Percentiles rank a stretch among this genome's conserved stretches.
Evolutionary conservation across 352 stramenopile genomes (phyloP).

Genomic region (Globisporangium megalacanthum): DNA sequence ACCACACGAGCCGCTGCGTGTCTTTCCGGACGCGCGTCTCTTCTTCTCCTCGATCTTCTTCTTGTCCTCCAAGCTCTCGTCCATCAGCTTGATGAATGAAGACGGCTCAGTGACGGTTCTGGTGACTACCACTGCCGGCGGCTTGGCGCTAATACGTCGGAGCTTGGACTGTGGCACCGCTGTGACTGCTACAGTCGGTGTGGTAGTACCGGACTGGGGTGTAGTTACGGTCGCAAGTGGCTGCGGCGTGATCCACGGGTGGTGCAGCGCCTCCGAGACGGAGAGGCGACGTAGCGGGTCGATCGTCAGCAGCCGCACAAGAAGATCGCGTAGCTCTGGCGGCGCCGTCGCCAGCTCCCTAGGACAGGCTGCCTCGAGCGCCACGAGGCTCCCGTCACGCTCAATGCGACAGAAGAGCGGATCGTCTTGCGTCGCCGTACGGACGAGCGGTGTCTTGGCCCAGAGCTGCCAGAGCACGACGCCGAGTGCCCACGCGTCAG

Average conservation of each 20-base stretch:
- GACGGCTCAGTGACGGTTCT: conserved; percentile 9
- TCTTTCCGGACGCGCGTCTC: conserved; percentile 17
- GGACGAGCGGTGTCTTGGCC: conserved; percentile 55
- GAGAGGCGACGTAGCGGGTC: conserved; percentile 41
- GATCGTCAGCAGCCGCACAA: conserved; percentile 44
- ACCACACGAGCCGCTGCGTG: conserved; percentile 18
- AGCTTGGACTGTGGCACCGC: background rate
- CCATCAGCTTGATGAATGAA: background rate
- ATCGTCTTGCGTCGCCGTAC: conserved; percentile 35
- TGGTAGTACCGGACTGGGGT: background rate
- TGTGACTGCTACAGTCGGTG: background rate
- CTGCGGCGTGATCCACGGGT: conserved; percentile 32
- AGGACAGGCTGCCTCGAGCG: conserved; percentile 22
- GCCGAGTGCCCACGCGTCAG: conserved; percentile 67
- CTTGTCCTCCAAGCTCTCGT: background rate
- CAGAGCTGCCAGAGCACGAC: conserved; percentile 64
- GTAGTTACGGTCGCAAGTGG: background rate
- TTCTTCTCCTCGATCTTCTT: background rate
- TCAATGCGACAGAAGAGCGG: conserved; percentile 42
- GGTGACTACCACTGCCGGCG: background rate
- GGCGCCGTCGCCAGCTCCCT: conserved; percentile 22
- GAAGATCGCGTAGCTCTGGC: conserved; percentile 28
- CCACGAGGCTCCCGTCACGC: conserved; percentile 13
- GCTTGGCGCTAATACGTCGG: background rate
- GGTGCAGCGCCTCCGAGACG: conserved; percentile 38